Evolutionary conservation across 495 filamentous ascomycete species (phyloP), one percentile per base, ranked within the genome.

Genomic region (Neurospora discreta): DNA sequence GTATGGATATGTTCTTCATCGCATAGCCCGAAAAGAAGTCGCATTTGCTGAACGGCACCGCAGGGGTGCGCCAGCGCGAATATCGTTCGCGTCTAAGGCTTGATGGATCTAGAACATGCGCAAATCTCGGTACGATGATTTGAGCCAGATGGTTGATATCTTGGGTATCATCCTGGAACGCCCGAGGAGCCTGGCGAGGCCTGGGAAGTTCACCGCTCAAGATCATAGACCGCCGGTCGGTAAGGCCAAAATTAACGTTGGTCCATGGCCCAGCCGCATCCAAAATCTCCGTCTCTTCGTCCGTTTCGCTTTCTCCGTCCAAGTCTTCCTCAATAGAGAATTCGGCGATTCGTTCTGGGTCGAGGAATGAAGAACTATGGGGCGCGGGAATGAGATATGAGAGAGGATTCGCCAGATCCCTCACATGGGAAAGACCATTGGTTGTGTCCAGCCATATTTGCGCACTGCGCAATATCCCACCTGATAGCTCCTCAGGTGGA

Each of bases 1-100:
- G 78, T 73, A 92, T 81, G 26, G 71, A 76, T 18, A 75, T 39
- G 20, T 77, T 70, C 44, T 75, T 78, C 36, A 18, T 44, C 30
- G 73, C 13, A 36, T 74, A 44, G 18, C 43, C 30, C 39, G 70
- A 69, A 5, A 80, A 65, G 3, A 15, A 39, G 18, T 69, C 13
- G 18, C 52, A 11, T 13, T 71, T n/a, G 43, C 30, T 23, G 43
- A 58, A 58, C 18, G 42, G 10, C 15, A 33, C 43, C 42, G 69
- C 8, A 71, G 52, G 13, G 52, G 23, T 65, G 3, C 5, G 26
- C 52, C 52, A 65, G 52, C 26, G 52, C 15, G 23, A 16, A 33
- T 30, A 65, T 11, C 8, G 23, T 65, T 65, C 52, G 26, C 23
- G 15, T 9, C 52, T 26, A 18, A 36, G 23, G 26, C 52, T 30